A percentile compares a stretch with the other conserved stretches of the same genome.
These are phyloP conservation scores for Mitragyna speciosa DNA, from an alignment of 257 asterid genomes.

Conservation along the genomic window DNA sequence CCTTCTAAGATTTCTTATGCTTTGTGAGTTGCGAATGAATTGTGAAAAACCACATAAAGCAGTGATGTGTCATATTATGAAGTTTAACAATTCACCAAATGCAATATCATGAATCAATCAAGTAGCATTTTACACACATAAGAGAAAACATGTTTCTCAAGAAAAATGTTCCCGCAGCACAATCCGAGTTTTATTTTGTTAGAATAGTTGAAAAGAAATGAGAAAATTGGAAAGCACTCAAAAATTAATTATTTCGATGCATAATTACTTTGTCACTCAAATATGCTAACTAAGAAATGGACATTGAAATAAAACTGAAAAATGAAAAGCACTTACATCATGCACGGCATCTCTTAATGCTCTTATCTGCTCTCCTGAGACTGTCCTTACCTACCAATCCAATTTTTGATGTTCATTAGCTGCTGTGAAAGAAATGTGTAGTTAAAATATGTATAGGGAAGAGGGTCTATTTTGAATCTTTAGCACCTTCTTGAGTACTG, in stretches of 20 bases:
- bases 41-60: neutral
- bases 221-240: neutral
- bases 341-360: constrained; percentile 53
- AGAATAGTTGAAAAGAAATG: no score
- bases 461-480: no score
- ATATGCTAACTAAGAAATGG: neutral
- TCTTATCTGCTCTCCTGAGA: constrained; percentile 54
- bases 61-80: neutral
- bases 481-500: constrained; percentile 49
- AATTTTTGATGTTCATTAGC: neutral
- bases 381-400: constrained; percentile 50
- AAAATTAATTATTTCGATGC: neutral
- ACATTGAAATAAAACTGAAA: neutral
- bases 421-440: neutral
- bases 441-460: neutral
- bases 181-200: neutral
- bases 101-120: neutral
- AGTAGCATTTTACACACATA: neutral
- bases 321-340: constrained; percentile 53
- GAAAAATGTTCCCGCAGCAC: neutral
- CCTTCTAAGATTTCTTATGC: neutral
- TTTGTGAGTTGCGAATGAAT: neutral
- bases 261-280: neutral
- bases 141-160: neutral
- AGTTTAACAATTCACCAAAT: neutral